Evolutionary conservation across 805 yeast species (phyloP).

Genomic region (Cyberlindnera nakhonratchasimensis): DNA sequence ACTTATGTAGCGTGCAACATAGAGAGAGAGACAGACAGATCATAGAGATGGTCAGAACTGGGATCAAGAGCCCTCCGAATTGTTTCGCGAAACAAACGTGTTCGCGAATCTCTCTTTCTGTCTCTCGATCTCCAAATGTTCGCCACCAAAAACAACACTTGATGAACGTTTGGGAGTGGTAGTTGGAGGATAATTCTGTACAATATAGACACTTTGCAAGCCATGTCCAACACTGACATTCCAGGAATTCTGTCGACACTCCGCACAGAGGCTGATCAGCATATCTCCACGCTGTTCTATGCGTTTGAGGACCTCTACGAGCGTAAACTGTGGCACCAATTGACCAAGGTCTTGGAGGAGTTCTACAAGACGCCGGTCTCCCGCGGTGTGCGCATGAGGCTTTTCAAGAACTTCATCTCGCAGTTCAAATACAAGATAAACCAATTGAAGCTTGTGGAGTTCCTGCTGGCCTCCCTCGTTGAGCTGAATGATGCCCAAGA

Average conservation of each 20-base stretch:
- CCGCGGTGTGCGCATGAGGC: constrained; percentile 52
- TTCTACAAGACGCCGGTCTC: constrained; percentile 58
- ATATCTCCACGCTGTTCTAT: constrained; percentile 56
- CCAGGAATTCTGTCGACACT: constrained; percentile 38
- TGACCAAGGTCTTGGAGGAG: constrained; percentile 61
- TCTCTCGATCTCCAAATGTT: too few species aligned
- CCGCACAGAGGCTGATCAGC: constrained; percentile 63
- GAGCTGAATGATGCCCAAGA: constrained; percentile 41
- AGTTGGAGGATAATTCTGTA: too few species aligned
- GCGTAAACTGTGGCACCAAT: constrained; percentile 92
- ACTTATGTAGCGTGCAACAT: neutral
- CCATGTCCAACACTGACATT: constrained; percentile 17
- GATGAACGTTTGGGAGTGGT: neutral
- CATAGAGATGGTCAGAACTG: neutral
- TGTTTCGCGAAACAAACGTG: too few species aligned
- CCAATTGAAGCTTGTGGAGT: constrained; percentile 73
- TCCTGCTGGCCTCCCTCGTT: constrained; percentile 55
- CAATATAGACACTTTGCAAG: too few species aligned
- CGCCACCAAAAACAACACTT: neutral
- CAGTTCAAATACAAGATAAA: constrained; percentile 70
- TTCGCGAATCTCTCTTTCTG: too few species aligned
- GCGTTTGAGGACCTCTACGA: constrained; percentile 82
- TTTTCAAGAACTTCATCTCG: constrained; percentile 68
- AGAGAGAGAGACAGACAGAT: too few species aligned
- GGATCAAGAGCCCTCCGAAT: too few species aligned